Percentiles rank a stretch among this genome's conserved stretches.
Conservation (phyloP, 495 filamentous ascomycete genomes). For the Talaromyces adpressus region DNA sequence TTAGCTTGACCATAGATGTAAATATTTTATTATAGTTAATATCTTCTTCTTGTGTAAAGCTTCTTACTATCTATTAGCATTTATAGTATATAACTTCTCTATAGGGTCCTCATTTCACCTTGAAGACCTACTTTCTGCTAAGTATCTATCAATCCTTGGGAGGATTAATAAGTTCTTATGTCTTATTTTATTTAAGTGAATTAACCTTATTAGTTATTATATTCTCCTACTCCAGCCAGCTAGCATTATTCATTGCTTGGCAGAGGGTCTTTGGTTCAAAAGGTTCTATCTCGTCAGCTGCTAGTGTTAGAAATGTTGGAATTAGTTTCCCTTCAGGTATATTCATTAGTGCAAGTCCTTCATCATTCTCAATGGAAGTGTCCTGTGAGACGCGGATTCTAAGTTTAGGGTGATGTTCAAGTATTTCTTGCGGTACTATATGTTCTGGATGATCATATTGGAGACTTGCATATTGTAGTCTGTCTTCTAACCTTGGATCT, state of each 20-base stretch:
- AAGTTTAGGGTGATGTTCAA: slow-evolving; percentile 15
- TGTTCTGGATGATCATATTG: slow-evolving; percentile 8
- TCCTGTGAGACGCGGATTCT: neutral
- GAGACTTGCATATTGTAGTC: slow-evolving; percentile 13
- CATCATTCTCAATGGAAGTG: slow-evolving; percentile 7
- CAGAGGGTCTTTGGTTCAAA: slow-evolving; percentile 11
- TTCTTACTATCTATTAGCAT: slow-evolving; percentile 22
- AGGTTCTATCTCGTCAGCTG: slow-evolving; percentile 14
- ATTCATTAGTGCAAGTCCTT: slow-evolving; percentile 14
- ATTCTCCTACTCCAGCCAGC: slow-evolving; percentile 13
- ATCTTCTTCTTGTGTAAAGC: slow-evolving; percentile 22
- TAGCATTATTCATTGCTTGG: slow-evolving; percentile 9
- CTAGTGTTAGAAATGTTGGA: slow-evolving; percentile 11
- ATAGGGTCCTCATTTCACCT: slow-evolving; percentile 21
- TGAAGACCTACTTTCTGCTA: slow-evolving; percentile 24
- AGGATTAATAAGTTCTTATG: slow-evolving; percentile 19
- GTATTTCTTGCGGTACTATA: slow-evolving; percentile 8
- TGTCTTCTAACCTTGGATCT: slow-evolving; percentile 10
- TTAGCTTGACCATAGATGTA: slow-evolving; percentile 32
- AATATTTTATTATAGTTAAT: slow-evolving; percentile 35
- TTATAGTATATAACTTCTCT: slow-evolving; percentile 24
- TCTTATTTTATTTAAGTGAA: slow-evolving; percentile 21
- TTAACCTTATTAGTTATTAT: slow-evolving; percentile 16
- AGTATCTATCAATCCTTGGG: slow-evolving; percentile 19
- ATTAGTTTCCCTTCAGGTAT: slow-evolving; percentile 13